phyloP scores from a whole-genome alignment of 2,329 filamentous ascomycete genomes.

The Atkinsonella texensis region DNA sequence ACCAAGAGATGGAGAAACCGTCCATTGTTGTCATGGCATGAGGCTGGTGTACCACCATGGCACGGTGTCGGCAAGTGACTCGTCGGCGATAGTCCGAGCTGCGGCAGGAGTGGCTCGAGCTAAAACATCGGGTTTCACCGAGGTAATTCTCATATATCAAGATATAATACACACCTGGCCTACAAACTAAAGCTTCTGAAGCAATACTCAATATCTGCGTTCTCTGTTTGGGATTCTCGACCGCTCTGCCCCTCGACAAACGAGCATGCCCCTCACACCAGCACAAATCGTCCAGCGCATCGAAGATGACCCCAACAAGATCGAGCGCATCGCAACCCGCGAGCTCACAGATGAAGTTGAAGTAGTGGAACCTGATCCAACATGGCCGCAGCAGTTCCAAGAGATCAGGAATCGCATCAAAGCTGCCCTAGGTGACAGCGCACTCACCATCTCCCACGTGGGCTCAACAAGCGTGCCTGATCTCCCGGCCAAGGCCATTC shows the following conservation, averaged over 20 bases:
- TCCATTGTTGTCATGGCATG: too few relatives aligned
- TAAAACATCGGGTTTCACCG: too few relatives aligned
- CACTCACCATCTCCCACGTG: constrained; percentile 30
- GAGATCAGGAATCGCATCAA: not conserved
- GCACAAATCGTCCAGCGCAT: not conserved
- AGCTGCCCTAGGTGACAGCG: constrained; percentile 8
- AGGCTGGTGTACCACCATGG: too few relatives aligned
- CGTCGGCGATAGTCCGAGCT: too few relatives aligned
- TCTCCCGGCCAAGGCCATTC: constrained; percentile 37
- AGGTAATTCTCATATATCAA: too few relatives aligned
- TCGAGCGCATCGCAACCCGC: not conserved
- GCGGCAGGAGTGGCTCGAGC: too few relatives aligned
- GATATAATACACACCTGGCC: too few relatives aligned
- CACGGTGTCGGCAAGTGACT: too few relatives aligned
- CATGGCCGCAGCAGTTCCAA: constrained; percentile 1
- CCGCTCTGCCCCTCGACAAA: not conserved
- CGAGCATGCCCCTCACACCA: constrained; percentile 1
- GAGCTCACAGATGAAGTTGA: not conserved
- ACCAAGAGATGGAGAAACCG: not conserved
- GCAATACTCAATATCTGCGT: not conserved
- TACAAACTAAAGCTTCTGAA: not conserved
- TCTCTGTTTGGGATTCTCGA: not conserved
- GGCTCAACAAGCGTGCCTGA: constrained; percentile 40
- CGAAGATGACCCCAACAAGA: not conserved
- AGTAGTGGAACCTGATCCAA: constrained; percentile 1